Evolutionary conservation across 257 asterid genomes (phyloP).

Genomic region (Henckelia pumila): DNA sequence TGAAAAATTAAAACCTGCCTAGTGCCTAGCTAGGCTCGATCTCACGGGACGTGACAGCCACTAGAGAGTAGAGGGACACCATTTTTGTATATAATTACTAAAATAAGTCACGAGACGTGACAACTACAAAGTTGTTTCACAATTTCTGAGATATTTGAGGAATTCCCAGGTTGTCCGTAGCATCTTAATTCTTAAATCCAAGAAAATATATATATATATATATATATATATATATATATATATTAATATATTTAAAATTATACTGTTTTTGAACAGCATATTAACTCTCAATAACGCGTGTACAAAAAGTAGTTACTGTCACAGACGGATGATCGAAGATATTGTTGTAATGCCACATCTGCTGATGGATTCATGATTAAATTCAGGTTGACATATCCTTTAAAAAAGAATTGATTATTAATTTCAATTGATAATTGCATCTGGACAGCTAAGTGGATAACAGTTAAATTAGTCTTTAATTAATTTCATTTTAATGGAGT

Average conservation of each 20-base stretch:
- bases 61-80: not conserved
- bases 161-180: not conserved
- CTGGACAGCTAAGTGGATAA: not conserved
- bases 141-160: not conserved
- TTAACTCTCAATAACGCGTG: no score
- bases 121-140: not conserved
- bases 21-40: no score
- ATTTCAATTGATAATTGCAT: not conserved
- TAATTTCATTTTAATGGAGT: not conserved
- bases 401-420: no score
- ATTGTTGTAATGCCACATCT: not conserved
- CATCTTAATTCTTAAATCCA: no score
- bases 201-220: no score
- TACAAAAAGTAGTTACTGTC: no score
- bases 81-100: not conserved
- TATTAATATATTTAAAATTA: no score
- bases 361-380: not conserved
- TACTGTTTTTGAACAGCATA: not conserved
- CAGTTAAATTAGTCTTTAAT: no score
- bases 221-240: no score
- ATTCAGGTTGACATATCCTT: not conserved
- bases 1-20: no score
- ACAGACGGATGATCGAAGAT: not conserved
- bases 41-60: not conserved
- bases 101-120: not conserved